Evolutionary conservation across 805 yeast genomes (phyloP), one percentile per base, ranked within the genome.

Genomic region (Cyberlindnera saturnus): DNA sequence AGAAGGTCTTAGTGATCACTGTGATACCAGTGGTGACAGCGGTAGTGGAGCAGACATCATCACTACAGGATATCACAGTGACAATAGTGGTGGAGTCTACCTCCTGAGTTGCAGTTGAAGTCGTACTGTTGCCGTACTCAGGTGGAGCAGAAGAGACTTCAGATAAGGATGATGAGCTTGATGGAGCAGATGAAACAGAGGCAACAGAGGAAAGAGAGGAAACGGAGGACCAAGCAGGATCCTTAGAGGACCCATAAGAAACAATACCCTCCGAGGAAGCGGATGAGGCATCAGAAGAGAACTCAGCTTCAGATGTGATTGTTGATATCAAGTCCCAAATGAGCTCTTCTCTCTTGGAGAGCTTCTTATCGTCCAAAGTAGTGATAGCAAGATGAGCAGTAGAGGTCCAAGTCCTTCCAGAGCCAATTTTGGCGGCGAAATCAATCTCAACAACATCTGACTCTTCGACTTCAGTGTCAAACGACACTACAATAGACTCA

Each of bases 1-100:
- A 19, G 32, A 59, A 51, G 30, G 71, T 65, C 43, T 50, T 53
- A 38, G 50, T 44, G 15, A 39, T 39, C 17, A 40, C 41, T n/a
- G 47, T 34, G 17, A 41, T 42, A 48, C 46, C 44, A 9, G 47
- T 43, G 35, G 44, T 39, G 16, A 37, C 39, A 11, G 43, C 23
- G 15, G 30, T 18, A 11, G 18, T 18, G 18, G 46, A 36, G 28
- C 46, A 46, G 6, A 5, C 28, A 28, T 41, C 36, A 9, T 30
- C 30, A 15, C 34, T 29, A n/a, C 47, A 46, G 15, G 45, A 41
- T 5, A 46, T 36, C 23, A 36, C 29, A 16, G 47, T 40, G 36
- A 43, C 16, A 3, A 39, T n/a, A 26, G 47, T 47, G 11, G 39
- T 30, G 3, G 42, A 33, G 8, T 20, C 3, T 6, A 20, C 8